These are phyloP conservation scores for Paecilomyces sp. DNA, from an alignment of 2,329 filamentous ascomycete species.

Conservation along the genomic window DNA sequence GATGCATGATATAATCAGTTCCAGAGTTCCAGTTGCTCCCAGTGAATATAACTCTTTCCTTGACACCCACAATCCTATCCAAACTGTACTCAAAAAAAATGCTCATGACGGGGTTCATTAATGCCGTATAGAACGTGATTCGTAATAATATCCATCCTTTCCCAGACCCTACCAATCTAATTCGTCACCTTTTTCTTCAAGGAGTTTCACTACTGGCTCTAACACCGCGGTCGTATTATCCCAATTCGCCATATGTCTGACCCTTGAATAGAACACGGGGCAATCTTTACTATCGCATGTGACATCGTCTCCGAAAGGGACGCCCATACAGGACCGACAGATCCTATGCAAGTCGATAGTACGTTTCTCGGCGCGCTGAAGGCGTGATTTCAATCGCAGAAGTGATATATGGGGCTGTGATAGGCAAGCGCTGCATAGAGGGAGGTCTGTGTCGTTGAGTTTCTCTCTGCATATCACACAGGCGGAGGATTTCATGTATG, in stretches of 20 bases:
- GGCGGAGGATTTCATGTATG: slow-evolving; percentile 75
- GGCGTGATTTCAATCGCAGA: slow-evolving; percentile 53
- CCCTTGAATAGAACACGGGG: slow-evolving; percentile 69
- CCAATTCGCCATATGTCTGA: slow-evolving; percentile 28
- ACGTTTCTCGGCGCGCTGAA: slow-evolving; percentile 58
- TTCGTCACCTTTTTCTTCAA: slow-evolving; percentile 27
- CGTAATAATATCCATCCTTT: background rate
- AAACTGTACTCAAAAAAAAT: background rate
- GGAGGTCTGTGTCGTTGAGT: slow-evolving; percentile 38
- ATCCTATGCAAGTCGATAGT: slow-evolving; percentile 59
- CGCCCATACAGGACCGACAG: slow-evolving; percentile 72
- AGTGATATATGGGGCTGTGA: slow-evolving; percentile 49
- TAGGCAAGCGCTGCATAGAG: slow-evolving; percentile 34
- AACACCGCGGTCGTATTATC: slow-evolving; percentile 29
- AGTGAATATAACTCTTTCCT: background rate
- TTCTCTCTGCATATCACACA: slow-evolving; percentile 70
- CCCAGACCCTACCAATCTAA: slow-evolving; percentile 29
- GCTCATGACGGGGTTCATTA: background rate
- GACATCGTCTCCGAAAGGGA: slow-evolving; percentile 70
- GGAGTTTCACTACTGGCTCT: slow-evolving; percentile 26
- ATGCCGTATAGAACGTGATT: background rate
- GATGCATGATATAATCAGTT: background rate
- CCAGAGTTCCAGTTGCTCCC: background rate
- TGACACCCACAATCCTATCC: background rate
- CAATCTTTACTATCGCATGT: slow-evolving; percentile 86